Base-by-base conservation (phyloP, 345 rosid genomes). In the Citrus trifoliata region DNA sequence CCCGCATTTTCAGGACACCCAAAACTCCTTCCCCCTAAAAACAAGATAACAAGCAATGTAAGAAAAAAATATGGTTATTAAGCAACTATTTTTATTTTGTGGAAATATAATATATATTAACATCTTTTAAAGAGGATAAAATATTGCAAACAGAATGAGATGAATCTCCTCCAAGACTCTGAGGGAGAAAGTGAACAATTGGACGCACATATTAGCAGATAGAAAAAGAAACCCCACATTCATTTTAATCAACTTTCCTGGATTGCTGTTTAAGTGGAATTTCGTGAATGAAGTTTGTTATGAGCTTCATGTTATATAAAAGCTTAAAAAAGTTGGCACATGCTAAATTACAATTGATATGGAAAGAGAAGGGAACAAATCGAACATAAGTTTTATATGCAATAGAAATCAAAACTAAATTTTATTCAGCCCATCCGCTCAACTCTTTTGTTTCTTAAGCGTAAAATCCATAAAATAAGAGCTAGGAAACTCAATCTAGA, bases 1-100 rank as follows among this genome's bases (percentile, higher is more conserved):
- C 95, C 95, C 3, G 93, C 73, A 42, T 91, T 91, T 62, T 85
- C 90, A 28, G 85, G 76, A 79, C 95, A 91, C 25, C 93, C 89
- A 78, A 87, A 64, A 80, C 95, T 91, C 82, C 81, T 81, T 38
- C 93, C 93, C 5, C 95, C 95, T 91, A 88, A 32, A 83, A 69
- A 80, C 6, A 69, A 46, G n/a, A 67, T 38, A n/a, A 18, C 75
- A 75, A 22, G 61, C 25, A 55, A 56, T 18, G 6, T 55, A 14
- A 1, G 67, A 30, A 4, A 30, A 27, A 27, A 33, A 28, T 13
- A 61, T 12, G 67, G 37, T 30, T 63, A 30, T 30, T 30, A 25
- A 63, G 67, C 21, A 63, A 28, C 32, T 13, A 28, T 63, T 16
- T 30, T 5, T 13, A 28, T 1, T 28, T 46, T 35, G 53, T 38